phyloP scores from a whole-genome alignment of 768 basidiomycete species.

The Agrocybe pediades region DNA sequence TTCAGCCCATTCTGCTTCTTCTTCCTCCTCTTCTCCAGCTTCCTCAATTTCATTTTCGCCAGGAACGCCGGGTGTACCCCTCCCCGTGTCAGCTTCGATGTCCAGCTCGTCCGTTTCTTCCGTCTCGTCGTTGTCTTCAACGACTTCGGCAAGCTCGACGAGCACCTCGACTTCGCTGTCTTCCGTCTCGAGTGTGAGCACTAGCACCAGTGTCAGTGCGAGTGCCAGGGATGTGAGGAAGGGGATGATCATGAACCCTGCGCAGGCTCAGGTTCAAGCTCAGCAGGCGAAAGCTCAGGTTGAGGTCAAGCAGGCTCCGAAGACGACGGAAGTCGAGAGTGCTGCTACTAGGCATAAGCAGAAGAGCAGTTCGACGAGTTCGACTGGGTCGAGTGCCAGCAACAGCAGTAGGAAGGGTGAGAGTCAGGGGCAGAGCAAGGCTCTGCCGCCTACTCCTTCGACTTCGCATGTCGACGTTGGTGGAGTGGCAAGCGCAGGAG shows the following conservation, averaged over 20 bases:
- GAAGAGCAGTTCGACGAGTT: neutral
- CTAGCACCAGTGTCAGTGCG: no score
- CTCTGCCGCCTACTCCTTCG: no score
- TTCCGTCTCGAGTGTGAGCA: no score
- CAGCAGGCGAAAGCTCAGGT: conserved; percentile 1
- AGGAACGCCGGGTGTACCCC: neutral
- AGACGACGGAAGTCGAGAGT: no score
- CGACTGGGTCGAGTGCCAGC: neutral
- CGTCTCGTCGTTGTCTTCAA: no score
- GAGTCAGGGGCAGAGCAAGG: neutral
- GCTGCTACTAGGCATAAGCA: no score
- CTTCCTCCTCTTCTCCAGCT: neutral
- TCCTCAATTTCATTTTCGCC: neutral
- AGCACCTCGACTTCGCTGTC: no score
- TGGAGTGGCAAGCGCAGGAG: neutral
- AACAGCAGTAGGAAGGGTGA: neutral
- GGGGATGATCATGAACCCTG: neutral
- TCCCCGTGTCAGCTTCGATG: neutral
- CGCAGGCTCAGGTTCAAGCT: neutral
- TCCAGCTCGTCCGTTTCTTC: neutral
- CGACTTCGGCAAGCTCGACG: no score
- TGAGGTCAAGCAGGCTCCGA: no score
- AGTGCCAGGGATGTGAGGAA: neutral
- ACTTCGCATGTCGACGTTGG: no score
- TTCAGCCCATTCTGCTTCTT: neutral